Conservation (phyloP, 2,329 filamentous ascomycete species). For the Rhynchosporium secalis region DNA sequence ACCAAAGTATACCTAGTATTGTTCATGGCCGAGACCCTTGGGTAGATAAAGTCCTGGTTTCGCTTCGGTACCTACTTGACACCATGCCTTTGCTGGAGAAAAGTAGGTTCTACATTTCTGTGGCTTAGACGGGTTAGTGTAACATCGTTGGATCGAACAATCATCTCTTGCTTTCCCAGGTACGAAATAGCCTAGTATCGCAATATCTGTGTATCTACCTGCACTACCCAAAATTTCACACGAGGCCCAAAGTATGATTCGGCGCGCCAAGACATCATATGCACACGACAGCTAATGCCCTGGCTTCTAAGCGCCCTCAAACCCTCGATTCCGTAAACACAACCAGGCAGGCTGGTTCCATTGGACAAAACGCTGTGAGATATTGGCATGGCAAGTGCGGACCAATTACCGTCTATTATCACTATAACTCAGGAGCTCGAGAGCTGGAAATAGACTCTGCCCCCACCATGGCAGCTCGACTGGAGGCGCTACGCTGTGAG, state of each 20-base stretch:
- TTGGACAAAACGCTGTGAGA: slow-evolving; percentile 22
- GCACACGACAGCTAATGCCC: slow-evolving; percentile 4
- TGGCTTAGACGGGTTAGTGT: no score
- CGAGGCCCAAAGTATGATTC: background rate
- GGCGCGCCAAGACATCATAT: slow-evolving; percentile 13
- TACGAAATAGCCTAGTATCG: no score
- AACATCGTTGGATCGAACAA: no score
- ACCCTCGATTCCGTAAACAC: slow-evolving; percentile 8
- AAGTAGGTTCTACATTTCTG: no score
- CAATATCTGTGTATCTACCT: background rate
- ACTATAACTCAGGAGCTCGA: slow-evolving; percentile 7
- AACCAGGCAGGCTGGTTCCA: slow-evolving; percentile 13
- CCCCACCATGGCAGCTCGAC: slow-evolving; percentile 21
- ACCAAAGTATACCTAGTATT: no score
- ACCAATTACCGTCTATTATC: slow-evolving; percentile 22
- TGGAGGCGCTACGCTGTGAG: slow-evolving; percentile 23
- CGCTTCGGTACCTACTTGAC: no score
- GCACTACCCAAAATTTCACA: background rate
- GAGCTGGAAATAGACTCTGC: slow-evolving; percentile 34
- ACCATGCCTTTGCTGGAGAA: no score
- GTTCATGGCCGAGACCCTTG: no score
- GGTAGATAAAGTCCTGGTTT: no score
- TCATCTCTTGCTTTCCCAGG: background rate
- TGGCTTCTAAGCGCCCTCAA: slow-evolving; percentile 28
- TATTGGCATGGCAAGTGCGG: slow-evolving; percentile 11